Conservation (phyloP, 345 rosid genomes). For the Eucalyptus victrix region DNA sequence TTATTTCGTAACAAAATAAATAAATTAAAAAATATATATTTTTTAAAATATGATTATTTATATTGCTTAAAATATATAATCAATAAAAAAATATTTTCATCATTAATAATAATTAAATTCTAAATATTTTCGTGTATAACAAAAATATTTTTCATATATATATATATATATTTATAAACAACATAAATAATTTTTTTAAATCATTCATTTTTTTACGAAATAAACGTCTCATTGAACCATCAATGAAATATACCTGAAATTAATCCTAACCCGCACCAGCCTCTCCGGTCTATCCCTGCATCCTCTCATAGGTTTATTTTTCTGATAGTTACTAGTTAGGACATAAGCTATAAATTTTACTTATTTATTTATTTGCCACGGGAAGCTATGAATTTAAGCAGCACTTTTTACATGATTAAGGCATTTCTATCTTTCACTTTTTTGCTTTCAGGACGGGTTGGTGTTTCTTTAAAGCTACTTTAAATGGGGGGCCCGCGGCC, state of each 20-base stretch:
- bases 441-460: background rate
- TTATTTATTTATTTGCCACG: background rate
- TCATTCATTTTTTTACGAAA: rapidly evolving
- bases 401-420: background rate
- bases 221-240: background rate
- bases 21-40: too few species aligned
- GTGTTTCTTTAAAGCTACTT: background rate
- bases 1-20: too few species aligned
- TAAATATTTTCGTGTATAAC: rapidly evolving
- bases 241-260: background rate
- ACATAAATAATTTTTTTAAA: too few species aligned
- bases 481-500: background rate
- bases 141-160: too few species aligned
- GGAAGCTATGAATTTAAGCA: background rate
- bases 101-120: too few species aligned
- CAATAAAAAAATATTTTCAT: too few species aligned
- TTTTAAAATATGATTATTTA: too few species aligned
- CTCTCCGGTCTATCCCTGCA: background rate
- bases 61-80: too few species aligned
- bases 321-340: background rate
- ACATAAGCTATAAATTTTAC: background rate
- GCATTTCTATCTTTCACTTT: background rate
- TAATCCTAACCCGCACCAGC: background rate
- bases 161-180: too few species aligned
- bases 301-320: background rate